These are phyloP conservation scores for Rhynchosporium secalis DNA, from an alignment of 2,329 filamentous ascomycete species.

Conservation along the genomic window DNA sequence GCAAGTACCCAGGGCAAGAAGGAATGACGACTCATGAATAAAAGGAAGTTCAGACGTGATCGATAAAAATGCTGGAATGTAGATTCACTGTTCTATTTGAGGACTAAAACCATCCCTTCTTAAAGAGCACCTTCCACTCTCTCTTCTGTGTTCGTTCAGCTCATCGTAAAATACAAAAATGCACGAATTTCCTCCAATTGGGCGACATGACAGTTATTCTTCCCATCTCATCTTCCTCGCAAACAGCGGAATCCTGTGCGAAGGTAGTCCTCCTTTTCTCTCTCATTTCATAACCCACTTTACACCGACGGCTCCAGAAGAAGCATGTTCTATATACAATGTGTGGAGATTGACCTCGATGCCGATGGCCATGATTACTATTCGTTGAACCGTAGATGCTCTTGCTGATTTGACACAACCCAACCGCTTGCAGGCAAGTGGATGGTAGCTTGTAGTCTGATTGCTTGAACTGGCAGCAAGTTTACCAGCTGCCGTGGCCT, in stretches of 20 bases:
- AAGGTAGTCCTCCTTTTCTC: no score
- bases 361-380: background rate
- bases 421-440: no score
- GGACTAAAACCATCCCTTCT: conserved; percentile 6
- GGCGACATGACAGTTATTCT: background rate
- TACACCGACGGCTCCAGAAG: background rate
- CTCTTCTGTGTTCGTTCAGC: background rate
- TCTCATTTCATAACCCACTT: background rate
- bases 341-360: conserved; percentile 3
- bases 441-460: background rate
- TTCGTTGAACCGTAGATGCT: no score
- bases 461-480: background rate
- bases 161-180: background rate
- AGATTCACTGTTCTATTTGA: conserved; percentile 1
- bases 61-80: background rate
- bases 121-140: background rate
- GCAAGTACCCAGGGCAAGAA: background rate
- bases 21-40: background rate
- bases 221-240: no score
- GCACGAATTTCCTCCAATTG: background rate
- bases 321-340: background rate
- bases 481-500: background rate
- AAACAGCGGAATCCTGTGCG: no score
- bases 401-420: no score
- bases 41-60: no score